phyloP scores from a whole-genome alignment of 176 grass and related monocot genomes.

The Rhipidocladum racemiflorum region DNA sequence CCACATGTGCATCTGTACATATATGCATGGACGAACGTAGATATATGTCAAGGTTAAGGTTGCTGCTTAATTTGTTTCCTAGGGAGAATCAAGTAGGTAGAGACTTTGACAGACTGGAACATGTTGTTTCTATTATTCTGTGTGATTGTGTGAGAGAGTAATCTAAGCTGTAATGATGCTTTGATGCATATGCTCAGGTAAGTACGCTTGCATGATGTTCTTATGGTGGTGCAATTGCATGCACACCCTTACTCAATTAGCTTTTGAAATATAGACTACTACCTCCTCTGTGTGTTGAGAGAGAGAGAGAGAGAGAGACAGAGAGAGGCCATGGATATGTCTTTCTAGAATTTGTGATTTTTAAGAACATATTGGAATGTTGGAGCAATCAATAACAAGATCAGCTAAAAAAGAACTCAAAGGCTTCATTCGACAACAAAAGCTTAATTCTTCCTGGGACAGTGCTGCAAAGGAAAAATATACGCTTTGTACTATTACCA shows the following conservation, averaged over 20 bases:
- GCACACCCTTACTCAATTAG: background rate
- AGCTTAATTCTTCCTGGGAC: background rate
- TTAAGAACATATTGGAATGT: background rate
- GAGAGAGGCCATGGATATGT: too few species aligned
- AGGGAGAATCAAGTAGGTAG: background rate
- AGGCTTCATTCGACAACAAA: background rate
- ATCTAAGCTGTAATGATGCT: background rate
- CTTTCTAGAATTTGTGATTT: background rate
- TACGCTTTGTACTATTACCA: background rate
- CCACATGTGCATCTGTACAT: constrained; percentile 69
- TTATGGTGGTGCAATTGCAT: background rate
- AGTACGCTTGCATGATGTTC: background rate
- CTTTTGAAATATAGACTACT: background rate
- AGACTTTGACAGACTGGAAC: background rate
- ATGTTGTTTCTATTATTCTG: background rate
- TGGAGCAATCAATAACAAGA: background rate
- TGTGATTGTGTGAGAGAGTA: background rate
- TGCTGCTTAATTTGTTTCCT: background rate
- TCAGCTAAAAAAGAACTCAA: background rate
- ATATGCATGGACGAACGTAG: background rate
- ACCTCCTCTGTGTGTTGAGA: background rate
- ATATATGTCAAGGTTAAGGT: background rate
- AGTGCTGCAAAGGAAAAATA: background rate
- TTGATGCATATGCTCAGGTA: background rate
- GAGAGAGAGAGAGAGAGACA: background rate